These are phyloP conservation scores for Paraphoma chrysanthemicola DNA, from an alignment of 2,329 filamentous ascomycete species.

Conservation along the genomic window DNA sequence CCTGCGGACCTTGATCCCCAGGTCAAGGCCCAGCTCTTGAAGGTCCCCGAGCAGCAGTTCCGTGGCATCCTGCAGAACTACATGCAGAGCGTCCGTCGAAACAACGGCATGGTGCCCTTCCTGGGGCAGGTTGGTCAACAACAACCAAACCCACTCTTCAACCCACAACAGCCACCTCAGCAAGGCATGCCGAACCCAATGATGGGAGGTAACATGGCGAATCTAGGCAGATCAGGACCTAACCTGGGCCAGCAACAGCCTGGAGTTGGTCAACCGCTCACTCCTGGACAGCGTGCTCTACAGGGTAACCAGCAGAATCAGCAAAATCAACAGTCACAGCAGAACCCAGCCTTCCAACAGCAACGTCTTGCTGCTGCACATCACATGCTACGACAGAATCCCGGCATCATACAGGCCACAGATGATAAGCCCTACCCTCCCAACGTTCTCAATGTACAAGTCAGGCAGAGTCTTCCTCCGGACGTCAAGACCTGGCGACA, in stretches of 20 bases:
- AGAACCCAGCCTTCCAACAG: conserved; percentile 19
- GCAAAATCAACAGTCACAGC: background rate
- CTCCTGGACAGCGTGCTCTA: conserved; percentile 34
- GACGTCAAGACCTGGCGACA: conserved; percentile 63
- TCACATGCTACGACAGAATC: conserved; percentile 38
- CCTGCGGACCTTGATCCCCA: conserved; percentile 36
- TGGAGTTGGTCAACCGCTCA: conserved; percentile 29
- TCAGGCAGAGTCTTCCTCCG: conserved; percentile 51
- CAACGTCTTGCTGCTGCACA: conserved; percentile 36
- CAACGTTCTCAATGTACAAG: conserved; percentile 30
- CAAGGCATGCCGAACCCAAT: conserved; percentile 33
- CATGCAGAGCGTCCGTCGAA: conserved; percentile 27
- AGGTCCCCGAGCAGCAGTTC: conserved; percentile 44
- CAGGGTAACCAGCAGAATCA: conserved; percentile 8
- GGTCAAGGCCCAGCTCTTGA: conserved; percentile 42
- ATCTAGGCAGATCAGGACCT: conserved; percentile 34
- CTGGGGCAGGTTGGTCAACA: conserved; percentile 25
- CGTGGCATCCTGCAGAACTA: conserved; percentile 34
- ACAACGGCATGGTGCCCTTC: conserved; percentile 27
- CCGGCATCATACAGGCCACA: conserved; percentile 42
- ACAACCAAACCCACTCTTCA: conserved; percentile 42
- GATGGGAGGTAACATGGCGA: conserved; percentile 27
- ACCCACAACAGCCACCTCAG: conserved; percentile 29
- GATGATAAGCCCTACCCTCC: conserved; percentile 42
- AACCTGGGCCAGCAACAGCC: conserved; percentile 36